Conservation (phyloP, 2,329 filamentous ascomycete species). For the Cladophialophora bantiana region DNA sequence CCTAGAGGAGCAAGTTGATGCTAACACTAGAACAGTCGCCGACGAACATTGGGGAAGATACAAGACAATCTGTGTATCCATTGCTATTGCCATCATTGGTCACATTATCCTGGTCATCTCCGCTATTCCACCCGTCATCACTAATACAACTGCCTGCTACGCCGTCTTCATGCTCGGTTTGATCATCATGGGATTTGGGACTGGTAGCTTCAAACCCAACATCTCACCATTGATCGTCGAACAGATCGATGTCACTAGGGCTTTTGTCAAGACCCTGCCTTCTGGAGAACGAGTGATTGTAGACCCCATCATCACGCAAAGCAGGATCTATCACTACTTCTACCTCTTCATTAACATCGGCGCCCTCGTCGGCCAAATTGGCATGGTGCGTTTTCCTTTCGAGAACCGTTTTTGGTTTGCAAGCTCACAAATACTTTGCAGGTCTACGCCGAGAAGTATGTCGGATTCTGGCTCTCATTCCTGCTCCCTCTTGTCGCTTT, state of each 20-base stretch:
- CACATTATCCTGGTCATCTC: slow-evolving; percentile 71
- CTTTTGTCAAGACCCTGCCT: slow-evolving; percentile 56
- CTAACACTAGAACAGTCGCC: slow-evolving; percentile 9
- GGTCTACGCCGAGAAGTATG: slow-evolving; percentile 70
- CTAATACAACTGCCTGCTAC: slow-evolving; percentile 63
- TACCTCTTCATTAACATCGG: slow-evolving; percentile 76
- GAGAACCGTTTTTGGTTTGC: slow-evolving; percentile 49
- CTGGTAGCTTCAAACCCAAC: slow-evolving; percentile 82
- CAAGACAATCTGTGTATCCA: slow-evolving; percentile 73
- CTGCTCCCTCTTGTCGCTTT: slow-evolving; percentile 72
- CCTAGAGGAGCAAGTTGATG: background rate
- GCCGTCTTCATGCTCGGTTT: slow-evolving; percentile 69
- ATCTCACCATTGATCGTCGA: slow-evolving; percentile 35
- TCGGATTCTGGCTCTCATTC: slow-evolving; percentile 77
- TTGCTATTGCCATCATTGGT: slow-evolving; percentile 67
- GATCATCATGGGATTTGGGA: slow-evolving; percentile 73
- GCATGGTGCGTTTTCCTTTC: slow-evolving; percentile 6
- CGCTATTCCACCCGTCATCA: slow-evolving; percentile 69
- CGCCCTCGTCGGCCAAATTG: slow-evolving; percentile 66
- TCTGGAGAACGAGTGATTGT: slow-evolving; percentile 73
- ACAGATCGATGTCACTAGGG: slow-evolving; percentile 60
- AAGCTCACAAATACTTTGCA: slow-evolving; percentile 61
- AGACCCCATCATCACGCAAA: slow-evolving; percentile 71
- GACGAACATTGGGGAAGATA: slow-evolving; percentile 58
- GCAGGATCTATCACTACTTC: slow-evolving; percentile 72